Evolutionary conservation across 1,284 basidiomycete genomes (phyloP).

Genomic region (Leccinum subatratum): DNA sequence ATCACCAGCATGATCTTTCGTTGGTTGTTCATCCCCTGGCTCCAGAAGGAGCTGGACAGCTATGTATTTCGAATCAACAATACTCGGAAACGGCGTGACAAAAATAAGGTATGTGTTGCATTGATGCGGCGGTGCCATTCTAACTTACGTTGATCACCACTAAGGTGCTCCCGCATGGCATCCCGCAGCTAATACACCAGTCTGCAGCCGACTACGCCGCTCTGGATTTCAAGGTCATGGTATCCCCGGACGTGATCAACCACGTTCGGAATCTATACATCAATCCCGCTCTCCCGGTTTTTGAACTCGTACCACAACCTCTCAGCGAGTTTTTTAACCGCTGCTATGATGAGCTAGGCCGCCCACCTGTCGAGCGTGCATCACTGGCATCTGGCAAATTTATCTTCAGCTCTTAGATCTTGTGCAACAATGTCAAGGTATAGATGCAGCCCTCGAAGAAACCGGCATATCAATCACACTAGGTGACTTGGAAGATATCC

Average conservation of each 20-base stretch:
- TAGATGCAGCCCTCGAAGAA: too few relatives aligned
- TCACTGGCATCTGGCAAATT: background rate
- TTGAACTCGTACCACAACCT: background rate
- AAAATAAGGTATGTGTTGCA: background rate
- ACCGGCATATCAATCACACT: too few relatives aligned
- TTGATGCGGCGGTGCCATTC: background rate
- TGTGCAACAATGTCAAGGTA: too few relatives aligned
- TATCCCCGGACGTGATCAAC: background rate
- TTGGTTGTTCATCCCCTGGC: background rate
- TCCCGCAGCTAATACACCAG: background rate
- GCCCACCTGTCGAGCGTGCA: background rate
- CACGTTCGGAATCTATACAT: background rate
- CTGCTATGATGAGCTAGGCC: background rate
- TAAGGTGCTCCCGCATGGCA: background rate
- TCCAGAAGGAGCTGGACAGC: background rate
- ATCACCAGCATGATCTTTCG: too few relatives aligned
- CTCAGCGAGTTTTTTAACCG: background rate
- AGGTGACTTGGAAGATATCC: background rate
- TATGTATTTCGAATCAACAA: slow-evolving; percentile 1
- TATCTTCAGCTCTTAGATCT: background rate
- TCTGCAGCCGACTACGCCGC: background rate
- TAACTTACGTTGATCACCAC: background rate
- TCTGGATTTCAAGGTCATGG: slow-evolving; percentile 3
- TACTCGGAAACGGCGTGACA: background rate
- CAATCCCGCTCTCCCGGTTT: background rate